These are phyloP conservation scores for Podila minutissima DNA, from an alignment of 192 early-diverging fungal genomes.

Conservation along the genomic window DNA sequence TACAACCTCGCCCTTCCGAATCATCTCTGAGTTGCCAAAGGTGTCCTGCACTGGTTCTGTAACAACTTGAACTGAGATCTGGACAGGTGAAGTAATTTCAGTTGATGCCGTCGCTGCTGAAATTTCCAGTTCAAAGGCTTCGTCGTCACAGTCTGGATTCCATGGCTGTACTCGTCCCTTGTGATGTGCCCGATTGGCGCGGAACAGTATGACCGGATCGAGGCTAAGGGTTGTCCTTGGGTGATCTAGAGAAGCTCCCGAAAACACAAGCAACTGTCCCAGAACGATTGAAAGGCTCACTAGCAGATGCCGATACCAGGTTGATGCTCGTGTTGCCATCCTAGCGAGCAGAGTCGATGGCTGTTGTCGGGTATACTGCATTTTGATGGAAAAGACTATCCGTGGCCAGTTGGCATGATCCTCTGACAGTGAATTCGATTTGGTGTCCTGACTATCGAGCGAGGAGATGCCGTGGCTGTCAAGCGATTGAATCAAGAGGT, in stretches of 20 bases:
- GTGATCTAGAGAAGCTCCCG: not conserved
- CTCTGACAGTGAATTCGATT: conserved; percentile 2
- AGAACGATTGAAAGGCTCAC: too few species aligned
- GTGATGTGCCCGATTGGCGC: conserved; percentile 7
- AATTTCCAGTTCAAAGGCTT: conserved; percentile 19
- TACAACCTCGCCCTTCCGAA: conserved; percentile 38
- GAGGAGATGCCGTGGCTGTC: conserved; percentile 4
- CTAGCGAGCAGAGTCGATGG: not conserved
- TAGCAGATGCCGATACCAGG: not conserved
- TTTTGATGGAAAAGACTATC: conserved; percentile 42
- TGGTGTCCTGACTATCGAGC: conserved; percentile 14
- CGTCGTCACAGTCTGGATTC: not conserved
- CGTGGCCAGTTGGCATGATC: conserved; percentile 5
- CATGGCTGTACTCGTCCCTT: conserved; percentile 15
- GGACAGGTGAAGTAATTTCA: conserved; percentile 2
- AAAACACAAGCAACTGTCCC: too few species aligned
- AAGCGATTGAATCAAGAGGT: conserved; percentile 17
- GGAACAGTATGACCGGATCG: conserved; percentile 18
- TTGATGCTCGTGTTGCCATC: not conserved
- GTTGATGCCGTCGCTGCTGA: conserved; percentile 18
- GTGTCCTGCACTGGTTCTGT: conserved; percentile 25
- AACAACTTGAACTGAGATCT: conserved; percentile 24
- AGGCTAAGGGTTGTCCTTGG: not conserved
- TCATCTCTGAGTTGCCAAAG: conserved; percentile 33
- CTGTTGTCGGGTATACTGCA: conserved; percentile 29